Conservation (phyloP, 1,139 yeast genomes). For the Meyerozyma athensensis region DNA sequence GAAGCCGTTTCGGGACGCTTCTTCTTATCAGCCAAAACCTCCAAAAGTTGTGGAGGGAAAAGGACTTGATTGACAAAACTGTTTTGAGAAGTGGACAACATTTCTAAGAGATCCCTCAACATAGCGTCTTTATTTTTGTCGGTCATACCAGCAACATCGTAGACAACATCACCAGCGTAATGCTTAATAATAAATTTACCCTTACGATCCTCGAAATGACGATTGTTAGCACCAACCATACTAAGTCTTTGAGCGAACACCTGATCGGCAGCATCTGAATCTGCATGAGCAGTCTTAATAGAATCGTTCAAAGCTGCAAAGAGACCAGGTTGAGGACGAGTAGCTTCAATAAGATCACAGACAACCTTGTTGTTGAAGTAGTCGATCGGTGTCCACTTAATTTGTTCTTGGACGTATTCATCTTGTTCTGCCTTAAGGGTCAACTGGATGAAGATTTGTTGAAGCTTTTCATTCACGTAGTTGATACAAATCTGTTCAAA, state of each 20-base stretch:
- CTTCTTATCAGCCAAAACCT: constrained; percentile 66
- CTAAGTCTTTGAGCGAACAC: constrained; percentile 91
- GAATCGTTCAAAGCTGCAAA: constrained; percentile 97
- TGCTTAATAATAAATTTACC: constrained; percentile 89
- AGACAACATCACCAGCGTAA: constrained; percentile 97
- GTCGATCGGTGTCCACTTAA: constrained; percentile 96
- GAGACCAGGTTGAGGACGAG: constrained; percentile 88
- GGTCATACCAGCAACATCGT: constrained; percentile 87
- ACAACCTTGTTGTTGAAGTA: constrained; percentile 96
- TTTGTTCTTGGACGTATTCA: constrained; percentile 91
- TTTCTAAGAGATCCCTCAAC: constrained; percentile 80
- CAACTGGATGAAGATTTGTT: constrained; percentile 92
- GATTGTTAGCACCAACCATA: constrained; percentile 70
- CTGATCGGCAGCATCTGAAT: constrained; percentile 94
- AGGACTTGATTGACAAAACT: constrained; percentile 54
- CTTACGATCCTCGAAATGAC: constrained; percentile 86
- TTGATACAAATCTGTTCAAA: constrained; percentile 97
- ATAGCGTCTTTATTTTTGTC: constrained; percentile 96
- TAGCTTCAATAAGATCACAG: constrained; percentile 92
- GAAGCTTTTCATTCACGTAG: constrained; percentile 94
- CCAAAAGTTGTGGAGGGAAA: constrained; percentile 64
- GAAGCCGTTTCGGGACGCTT: constrained; percentile 96
- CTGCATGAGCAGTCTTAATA: constrained; percentile 98
- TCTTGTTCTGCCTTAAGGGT: constrained; percentile 97
- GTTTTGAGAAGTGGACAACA: constrained; percentile 69